Base-by-base conservation (phyloP, 192 early-diverging fungal species). In the Entomortierella beljakovae region DNA sequence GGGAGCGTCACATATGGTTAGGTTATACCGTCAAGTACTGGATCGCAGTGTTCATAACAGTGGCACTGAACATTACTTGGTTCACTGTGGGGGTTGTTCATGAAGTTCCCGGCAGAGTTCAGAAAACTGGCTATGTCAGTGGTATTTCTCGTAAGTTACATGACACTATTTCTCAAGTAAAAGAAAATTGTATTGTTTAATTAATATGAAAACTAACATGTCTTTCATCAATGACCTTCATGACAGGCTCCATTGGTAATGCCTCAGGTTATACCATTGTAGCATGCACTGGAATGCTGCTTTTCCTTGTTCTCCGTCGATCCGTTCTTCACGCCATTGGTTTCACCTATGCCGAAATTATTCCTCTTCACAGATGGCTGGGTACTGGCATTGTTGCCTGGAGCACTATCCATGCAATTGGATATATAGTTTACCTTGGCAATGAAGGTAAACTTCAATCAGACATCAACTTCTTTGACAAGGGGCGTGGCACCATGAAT, bases 291-390 rank as follows among this genome's bases (percentile, higher is more conserved):
- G 75, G 75, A 3, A 79, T 79, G 75, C 69, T 79, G 33, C 54
- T 79, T 22, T 79, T 79, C 57, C 26, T 79, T 6, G 75, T 79
- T 49, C 75, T 79, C 40, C 75, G 75, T 34, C 75, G 75, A 43
- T 79, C 75, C 13, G 70, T 79, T 66, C 75, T 79, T 40, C 75
- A 79, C 25, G 75, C 75, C 42, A 79, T 79, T 40, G 75, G 75
- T 15, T 79, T 79, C 55, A 79, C 75, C 46, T 79, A 79, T 42
- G 50, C 75, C 1, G 75, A 79, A 51, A 70, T 79, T 42, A 40
- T 79, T 8, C 75, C 75, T 25, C 51, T 79, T 35, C 75, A 79
- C 51, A 54, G 75, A 56, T 79, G 75, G 75, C 32, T 79, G 35
- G 75, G 75, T 53, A 57, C 75, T 35, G 66, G 62, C 40, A 69